Conservation (phyloP, 2,329 filamentous ascomycete species). For the Clonostachys rosea region DNA sequence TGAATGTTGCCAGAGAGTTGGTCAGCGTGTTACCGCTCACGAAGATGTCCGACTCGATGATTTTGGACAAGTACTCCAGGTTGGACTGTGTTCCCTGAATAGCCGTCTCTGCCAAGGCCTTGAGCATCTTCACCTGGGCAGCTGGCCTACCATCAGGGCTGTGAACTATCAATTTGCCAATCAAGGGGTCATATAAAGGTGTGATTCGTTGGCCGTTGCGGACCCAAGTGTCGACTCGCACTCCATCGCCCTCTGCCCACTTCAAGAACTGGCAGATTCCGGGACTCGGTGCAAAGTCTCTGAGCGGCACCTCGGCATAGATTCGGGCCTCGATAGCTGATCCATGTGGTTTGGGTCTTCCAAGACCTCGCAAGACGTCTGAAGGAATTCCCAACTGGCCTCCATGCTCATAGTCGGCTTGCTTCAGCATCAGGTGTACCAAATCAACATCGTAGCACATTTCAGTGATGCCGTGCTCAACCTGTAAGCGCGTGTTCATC, state of each 20-base stretch:
- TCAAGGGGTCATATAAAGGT: slow-evolving; percentile 51
- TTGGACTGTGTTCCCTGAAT: slow-evolving; percentile 46
- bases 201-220: slow-evolving; percentile 51
- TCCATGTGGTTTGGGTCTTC: slow-evolving; percentile 10
- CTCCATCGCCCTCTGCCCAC: slow-evolving; percentile 41
- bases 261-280: slow-evolving; percentile 52
- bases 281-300: slow-evolving; percentile 52
- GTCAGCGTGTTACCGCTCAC: slow-evolving; percentile 48
- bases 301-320: slow-evolving; percentile 44
- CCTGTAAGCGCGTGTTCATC: slow-evolving; percentile 34
- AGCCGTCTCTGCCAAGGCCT: slow-evolving; percentile 39
- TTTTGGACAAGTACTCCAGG: slow-evolving; percentile 46
- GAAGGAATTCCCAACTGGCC: background rate
- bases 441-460: slow-evolving; percentile 72
- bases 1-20: slow-evolving; percentile 45
- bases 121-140: slow-evolving; percentile 32
- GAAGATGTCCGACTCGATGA: slow-evolving; percentile 41
- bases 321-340: slow-evolving; percentile 27
- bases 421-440: slow-evolving; percentile 45
- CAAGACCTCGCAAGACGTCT: slow-evolving; percentile 2
- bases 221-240: slow-evolving; percentile 60
- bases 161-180: slow-evolving; percentile 56
- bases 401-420: slow-evolving; percentile 11
- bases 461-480: slow-evolving; percentile 54
- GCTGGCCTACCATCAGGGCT: slow-evolving; percentile 22